Evolutionary conservation across 768 basidiomycete genomes (phyloP), one percentile per base, ranked within the genome.

Genomic region (Psilocybe azurescens): DNA sequence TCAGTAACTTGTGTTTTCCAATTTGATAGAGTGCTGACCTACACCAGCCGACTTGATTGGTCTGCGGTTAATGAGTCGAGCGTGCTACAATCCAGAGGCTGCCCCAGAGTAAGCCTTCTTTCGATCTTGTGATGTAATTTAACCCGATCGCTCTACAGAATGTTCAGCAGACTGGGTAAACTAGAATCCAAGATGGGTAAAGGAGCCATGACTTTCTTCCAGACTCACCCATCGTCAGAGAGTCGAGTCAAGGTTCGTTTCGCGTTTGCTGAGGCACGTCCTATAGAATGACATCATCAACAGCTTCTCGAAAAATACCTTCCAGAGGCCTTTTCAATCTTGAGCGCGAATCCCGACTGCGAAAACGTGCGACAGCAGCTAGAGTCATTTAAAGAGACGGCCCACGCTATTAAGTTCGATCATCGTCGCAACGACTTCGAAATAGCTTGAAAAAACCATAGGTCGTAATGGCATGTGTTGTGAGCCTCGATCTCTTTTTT

Each of bases 81-180:
- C 95, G 0, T 99, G 96, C 75, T 98, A 87, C 72, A 85, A 98
- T 69, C 95, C 96, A 0, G 77, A 73, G 16, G 91, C 89, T 20
- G 85, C 93, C 3, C 86, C 91, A 11, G 81, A 83, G 94, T 95
- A 68, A 66, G 84, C 73, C 24, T 50, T 36, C 16, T 53, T 30
- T 20, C 24, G 33, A 1, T 53, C 28, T 51, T 7, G 3, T 48
- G 14, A 52, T 6, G 20, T 20, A 20, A 20, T 20, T 20, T 20
- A 53, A 5, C 30, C 18, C n/a, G 28, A 53, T 10, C 44, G 20
- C 38, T 11, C 58, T 53, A 33, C 51, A 93, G 91, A 64, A 84
- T 95, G 81, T 95, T 93, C 76, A 72, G 74, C 52, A 85, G 91
- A 7, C 78, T 97, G 61, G 85, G 79, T 0, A 74, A 80, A 53